A percentile compares a stretch with the other conserved stretches of the same genome.
Evolutionary conservation across 2,329 filamentous ascomycete genomes (phyloP).

Genomic region (Bipolaris cookei): DNA sequence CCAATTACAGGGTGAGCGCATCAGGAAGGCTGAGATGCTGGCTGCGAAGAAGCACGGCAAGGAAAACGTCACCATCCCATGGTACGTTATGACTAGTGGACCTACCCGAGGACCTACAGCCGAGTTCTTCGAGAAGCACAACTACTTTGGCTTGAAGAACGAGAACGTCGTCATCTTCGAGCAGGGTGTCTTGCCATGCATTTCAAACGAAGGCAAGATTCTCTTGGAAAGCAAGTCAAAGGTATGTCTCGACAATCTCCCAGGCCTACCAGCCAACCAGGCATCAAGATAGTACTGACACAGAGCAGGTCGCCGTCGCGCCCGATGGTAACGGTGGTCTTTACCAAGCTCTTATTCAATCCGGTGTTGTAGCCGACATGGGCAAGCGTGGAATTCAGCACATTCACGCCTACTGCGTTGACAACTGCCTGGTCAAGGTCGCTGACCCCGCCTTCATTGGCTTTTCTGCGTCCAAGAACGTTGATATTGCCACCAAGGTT

Average conservation of each 20-base stretch:
- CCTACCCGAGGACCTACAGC: slow-evolving; percentile 92
- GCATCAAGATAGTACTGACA: slow-evolving; percentile 18
- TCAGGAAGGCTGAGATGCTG: slow-evolving; percentile 81
- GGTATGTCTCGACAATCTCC: slow-evolving; percentile 50
- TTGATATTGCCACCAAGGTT: slow-evolving; percentile 98
- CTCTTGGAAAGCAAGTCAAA: slow-evolving; percentile 87
- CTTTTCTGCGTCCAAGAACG: slow-evolving; percentile 84
- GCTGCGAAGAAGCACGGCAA: slow-evolving; percentile 73
- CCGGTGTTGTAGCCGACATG: slow-evolving; percentile 86
- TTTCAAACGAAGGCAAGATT: slow-evolving; percentile 97
- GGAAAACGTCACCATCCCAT: slow-evolving; percentile 72
- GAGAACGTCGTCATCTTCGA: slow-evolving; percentile 93
- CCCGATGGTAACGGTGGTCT: slow-evolving; percentile 97
- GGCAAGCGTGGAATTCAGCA: slow-evolving; percentile 87
- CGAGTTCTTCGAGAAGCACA: slow-evolving; percentile 86
- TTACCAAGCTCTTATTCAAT: slow-evolving; percentile 86
- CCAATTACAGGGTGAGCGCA: slow-evolving; percentile 96
- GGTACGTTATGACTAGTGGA: slow-evolving; percentile 99
- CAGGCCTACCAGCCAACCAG: not conserved
- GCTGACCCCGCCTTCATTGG: slow-evolving; percentile 95
- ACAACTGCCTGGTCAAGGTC: slow-evolving; percentile 99
- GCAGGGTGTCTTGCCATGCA: slow-evolving; percentile 94
- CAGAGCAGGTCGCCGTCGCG: slow-evolving; percentile 77
- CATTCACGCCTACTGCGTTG: slow-evolving; percentile 96
- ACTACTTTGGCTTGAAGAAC: slow-evolving; percentile 86